Evolutionary conservation across 148 eudicot species (phyloP).

Genomic region (Chenopodium berlandieri): DNA sequence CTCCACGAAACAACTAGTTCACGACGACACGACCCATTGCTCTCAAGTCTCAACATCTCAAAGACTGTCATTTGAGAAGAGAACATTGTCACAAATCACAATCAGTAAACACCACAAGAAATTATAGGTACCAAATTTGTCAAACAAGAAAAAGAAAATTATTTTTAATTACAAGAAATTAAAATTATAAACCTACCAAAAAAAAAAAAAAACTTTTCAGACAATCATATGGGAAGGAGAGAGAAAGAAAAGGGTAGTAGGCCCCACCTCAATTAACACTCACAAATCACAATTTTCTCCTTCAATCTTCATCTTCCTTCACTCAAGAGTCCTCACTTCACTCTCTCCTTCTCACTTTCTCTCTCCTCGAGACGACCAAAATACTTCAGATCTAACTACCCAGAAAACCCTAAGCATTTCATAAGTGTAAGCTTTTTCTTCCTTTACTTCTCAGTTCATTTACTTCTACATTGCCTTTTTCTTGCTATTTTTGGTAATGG

Average conservation of each 20-base stretch:
- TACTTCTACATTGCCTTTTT: slow-evolving; percentile 20
- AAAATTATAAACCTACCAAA: not conserved
- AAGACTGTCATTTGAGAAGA: not conserved
- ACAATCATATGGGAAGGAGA: slow-evolving; percentile 26
- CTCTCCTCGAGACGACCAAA: slow-evolving; percentile 26
- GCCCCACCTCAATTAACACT: slow-evolving; percentile 24
- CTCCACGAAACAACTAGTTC: too few relatives aligned
- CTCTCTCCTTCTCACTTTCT: slow-evolving; percentile 14
- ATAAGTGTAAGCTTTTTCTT: slow-evolving; percentile 14
- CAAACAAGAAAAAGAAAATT: not conserved
- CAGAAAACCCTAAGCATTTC: not conserved
- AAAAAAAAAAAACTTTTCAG: slow-evolving; percentile 4
- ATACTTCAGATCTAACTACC: slow-evolving; percentile 31
- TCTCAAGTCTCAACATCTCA: not conserved
- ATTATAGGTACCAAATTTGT: not conserved
- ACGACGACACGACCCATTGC: too few relatives aligned
- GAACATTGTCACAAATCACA: not conserved
- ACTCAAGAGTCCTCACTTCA: not conserved
- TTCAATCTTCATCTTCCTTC: not conserved
- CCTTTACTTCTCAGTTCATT: not conserved
- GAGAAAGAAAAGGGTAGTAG: slow-evolving; percentile 11
- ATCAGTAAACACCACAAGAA: slow-evolving; percentile 20
- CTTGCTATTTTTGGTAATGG: not conserved
- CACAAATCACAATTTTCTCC: not conserved
- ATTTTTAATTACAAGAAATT: not conserved